Evolutionary conservation across 2,329 filamentous ascomycete genomes (phyloP).

Genomic region (Pseudocercospora macadamiae): DNA sequence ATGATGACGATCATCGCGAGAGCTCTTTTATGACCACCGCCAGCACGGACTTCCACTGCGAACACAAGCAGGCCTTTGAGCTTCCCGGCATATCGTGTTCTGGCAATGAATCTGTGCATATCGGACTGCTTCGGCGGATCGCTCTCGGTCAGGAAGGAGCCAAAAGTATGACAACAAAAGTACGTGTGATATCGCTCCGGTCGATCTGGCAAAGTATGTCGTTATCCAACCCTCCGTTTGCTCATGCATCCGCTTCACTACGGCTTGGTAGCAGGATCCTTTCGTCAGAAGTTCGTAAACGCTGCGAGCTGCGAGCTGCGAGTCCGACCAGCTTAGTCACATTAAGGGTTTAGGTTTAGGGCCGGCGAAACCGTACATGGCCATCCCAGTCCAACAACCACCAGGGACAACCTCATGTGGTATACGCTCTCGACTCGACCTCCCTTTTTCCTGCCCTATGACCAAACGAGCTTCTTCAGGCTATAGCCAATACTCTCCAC

Average conservation of each 20-base stretch:
- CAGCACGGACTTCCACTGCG: not conserved
- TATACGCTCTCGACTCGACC: too few species aligned
- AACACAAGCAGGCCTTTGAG: not conserved
- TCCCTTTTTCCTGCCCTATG: conserved; percentile 32
- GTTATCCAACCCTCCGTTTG: too few species aligned
- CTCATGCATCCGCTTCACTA: too few species aligned
- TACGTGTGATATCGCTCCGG: too few species aligned
- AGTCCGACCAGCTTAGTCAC: not conserved
- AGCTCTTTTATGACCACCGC: not conserved
- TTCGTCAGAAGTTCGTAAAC: not conserved
- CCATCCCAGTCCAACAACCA: not conserved
- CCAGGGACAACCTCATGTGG: not conserved
- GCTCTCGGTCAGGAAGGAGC: not conserved
- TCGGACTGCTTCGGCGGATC: not conserved
- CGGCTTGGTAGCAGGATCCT: too few species aligned
- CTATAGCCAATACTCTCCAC: conserved; percentile 86
- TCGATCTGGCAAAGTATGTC: too few species aligned
- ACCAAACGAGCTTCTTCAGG: conserved; percentile 93
- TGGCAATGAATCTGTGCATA: not conserved
- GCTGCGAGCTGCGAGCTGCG: too few species aligned
- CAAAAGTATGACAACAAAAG: too few species aligned
- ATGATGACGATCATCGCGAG: too few species aligned
- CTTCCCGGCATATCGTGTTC: not conserved
- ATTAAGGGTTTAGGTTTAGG: not conserved
- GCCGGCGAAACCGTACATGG: not conserved